Evolutionary conservation across 495 filamentous ascomycete genomes (phyloP).

Genomic region (Parathielavia hyrcaniae): DNA sequence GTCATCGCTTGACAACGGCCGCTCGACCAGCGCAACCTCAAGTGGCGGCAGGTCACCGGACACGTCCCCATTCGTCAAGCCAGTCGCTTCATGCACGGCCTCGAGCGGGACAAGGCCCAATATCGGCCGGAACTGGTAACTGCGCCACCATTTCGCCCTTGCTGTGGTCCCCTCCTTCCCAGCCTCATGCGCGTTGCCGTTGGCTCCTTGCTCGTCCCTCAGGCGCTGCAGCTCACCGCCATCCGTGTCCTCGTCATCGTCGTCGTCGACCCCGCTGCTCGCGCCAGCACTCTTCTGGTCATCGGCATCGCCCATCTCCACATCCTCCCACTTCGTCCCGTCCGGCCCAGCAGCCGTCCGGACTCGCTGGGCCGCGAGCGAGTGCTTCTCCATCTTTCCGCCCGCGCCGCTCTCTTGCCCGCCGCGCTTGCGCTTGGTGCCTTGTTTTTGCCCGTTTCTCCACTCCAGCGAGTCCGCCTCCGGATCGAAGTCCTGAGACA

Average conservation of each 20-base stretch:
- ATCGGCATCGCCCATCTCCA: conserved; percentile 37
- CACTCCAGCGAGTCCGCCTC: conserved; percentile 12
- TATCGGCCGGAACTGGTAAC: conserved; percentile 86
- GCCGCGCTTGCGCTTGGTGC: conserved; percentile 47
- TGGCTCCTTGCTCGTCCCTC: conserved; percentile 28
- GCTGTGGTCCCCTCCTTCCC: conserved; percentile 21
- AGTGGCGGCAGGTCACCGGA: conserved; percentile 33
- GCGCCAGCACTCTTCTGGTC: conserved; percentile 38
- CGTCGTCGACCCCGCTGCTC: conserved; percentile 33
- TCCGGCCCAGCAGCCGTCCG: conserved; percentile 42
- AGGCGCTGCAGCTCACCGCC: conserved; percentile 39
- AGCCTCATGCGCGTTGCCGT: conserved; percentile 16
- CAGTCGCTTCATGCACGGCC: conserved; percentile 30
- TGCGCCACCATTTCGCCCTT: conserved; percentile 61
- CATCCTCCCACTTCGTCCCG: conserved; percentile 34
- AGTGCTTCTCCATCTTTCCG: conserved; percentile 52
- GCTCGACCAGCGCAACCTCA: conserved; percentile 82
- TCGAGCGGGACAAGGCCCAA: conserved; percentile 73
- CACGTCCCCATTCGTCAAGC: conserved; percentile 21
- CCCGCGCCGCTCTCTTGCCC: conserved; percentile 52
- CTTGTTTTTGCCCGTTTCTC: conserved; percentile 31
- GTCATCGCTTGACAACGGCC: conserved; percentile 79
- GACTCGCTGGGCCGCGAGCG: conserved; percentile 32
- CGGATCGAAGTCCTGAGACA: conserved; percentile 60
- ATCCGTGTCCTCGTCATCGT: conserved; percentile 39